Base-by-base conservation (phyloP, 169 alveolate genomes). In the Cryptosporidium sp. region DNA sequence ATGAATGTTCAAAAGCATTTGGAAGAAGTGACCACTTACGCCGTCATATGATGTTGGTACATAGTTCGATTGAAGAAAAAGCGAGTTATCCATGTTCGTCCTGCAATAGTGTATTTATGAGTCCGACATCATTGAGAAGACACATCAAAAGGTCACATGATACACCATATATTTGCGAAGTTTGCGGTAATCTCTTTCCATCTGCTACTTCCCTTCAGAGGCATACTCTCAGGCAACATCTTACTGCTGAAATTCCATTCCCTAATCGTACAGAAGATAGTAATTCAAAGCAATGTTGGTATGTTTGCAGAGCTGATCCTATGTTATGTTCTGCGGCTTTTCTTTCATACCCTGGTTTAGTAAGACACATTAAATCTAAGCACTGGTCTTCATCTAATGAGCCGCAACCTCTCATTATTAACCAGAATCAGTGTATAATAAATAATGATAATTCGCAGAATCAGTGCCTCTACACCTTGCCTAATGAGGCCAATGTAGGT, bases 221-320 rank as follows among this genome's bases (percentile, higher is more conserved):
- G 73, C 89, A 80, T 80, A 80, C 89, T 45, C 75, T 80, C 39
- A 80, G 75, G 26, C 89, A 80, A 48, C 89, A 80, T 65, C 75
- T 80, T 62, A 80, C 89, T 80, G 89, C 89, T 80, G 89, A 80
- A 65, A 80, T 80, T 67, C 89, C 89, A 39, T 80, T 80, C 26
- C 89, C 89, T n/a, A 80, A 80, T 62, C 89, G 89, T 29, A 80
- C 89, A 39, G 89, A 80, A 37, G 89, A 80, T 43, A 73, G 70
- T 12, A 80, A 80, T 43, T 37, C 80, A 10, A 80, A 80, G 31
- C 89, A 80, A 58, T 80, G 89, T 65, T 80, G 89, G 89, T 80
- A 80, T 80, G 89, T 80, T 59, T 80, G 89, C 45, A 80, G 89
- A 80, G 89, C 89, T 48, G 89, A 80, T 41, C 89, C 89, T 21